Percentiles rank a stretch among this genome's conserved stretches.
Conservation (phyloP, 495 filamentous ascomycete species). For the Cairneyella variabilis region DNA sequence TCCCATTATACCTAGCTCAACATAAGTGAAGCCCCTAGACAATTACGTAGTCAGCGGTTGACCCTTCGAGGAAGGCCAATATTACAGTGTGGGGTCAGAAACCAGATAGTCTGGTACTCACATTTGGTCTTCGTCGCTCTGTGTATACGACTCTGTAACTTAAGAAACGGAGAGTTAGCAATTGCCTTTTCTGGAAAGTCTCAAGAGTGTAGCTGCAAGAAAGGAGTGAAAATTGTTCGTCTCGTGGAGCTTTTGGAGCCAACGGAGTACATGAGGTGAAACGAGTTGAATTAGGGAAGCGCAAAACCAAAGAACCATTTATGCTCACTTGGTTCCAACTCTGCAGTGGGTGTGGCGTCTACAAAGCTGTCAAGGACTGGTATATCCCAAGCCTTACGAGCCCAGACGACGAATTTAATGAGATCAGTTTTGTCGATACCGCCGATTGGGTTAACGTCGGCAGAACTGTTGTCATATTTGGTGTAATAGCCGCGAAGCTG, state of each 20-base stretch:
- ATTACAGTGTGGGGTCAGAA: too few species aligned
- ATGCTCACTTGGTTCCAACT: slow-evolving; percentile 75
- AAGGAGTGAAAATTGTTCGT: neutral
- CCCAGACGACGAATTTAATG: slow-evolving; percentile 72
- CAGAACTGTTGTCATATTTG: slow-evolving; percentile 23
- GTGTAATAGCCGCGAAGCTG: slow-evolving; percentile 67
- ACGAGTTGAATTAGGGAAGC: neutral
- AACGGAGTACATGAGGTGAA: neutral
- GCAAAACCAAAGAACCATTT: slow-evolving; percentile 11
- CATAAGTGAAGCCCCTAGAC: too few species aligned
- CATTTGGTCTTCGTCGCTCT: too few species aligned
- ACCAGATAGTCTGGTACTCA: too few species aligned
- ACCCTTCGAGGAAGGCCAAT: too few species aligned
- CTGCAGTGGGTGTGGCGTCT: slow-evolving; percentile 72
- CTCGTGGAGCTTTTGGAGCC: neutral
- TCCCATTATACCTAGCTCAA: too few species aligned
- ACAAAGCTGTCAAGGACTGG: slow-evolving; percentile 32
- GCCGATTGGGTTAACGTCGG: slow-evolving; percentile 65
- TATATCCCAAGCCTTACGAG: slow-evolving; percentile 56
- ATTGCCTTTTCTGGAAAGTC: too few species aligned
- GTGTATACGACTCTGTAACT: too few species aligned
- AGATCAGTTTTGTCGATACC: slow-evolving; percentile 69
- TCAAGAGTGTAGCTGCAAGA: too few species aligned
- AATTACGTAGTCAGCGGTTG: too few species aligned
- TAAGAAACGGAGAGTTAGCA: too few species aligned